These are phyloP conservation scores for Colletotrichum navitas DNA, from an alignment of 2,329 filamentous ascomycete species.

Conservation along the genomic window DNA sequence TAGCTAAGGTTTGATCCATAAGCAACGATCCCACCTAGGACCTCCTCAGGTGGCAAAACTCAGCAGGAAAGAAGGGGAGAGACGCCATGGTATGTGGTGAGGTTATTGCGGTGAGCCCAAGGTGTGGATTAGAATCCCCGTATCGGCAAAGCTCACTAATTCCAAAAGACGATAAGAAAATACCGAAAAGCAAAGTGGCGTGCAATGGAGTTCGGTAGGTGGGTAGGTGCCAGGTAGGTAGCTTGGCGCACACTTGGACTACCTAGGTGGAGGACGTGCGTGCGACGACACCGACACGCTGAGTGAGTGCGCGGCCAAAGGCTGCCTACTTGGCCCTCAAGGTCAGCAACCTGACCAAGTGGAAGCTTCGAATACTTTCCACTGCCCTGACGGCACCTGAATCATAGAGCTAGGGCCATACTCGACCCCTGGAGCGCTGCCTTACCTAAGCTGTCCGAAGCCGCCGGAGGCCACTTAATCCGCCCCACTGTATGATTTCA, in stretches of 20 bases:
- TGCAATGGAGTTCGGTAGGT: neutral
- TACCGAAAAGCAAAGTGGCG: slow-evolving; percentile 28
- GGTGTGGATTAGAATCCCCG: slow-evolving; percentile 23
- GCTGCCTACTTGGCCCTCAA: slow-evolving; percentile 38
- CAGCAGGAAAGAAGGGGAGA: neutral
- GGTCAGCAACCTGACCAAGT: slow-evolving; percentile 39
- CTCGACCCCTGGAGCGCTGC: slow-evolving; percentile 16
- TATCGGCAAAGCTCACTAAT: slow-evolving; percentile 39
- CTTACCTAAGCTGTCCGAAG: slow-evolving; percentile 40
- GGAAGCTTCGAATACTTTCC: slow-evolving; percentile 43
- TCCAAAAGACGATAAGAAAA: slow-evolving; percentile 32
- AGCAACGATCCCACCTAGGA: too few relatives aligned
- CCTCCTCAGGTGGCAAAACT: neutral
- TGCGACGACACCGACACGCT: slow-evolving; percentile 26
- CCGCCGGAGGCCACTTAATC: slow-evolving; percentile 42
- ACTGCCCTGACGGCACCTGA: slow-evolving; percentile 38
- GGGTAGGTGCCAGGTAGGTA: neutral
- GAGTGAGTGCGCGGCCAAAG: slow-evolving; percentile 37
- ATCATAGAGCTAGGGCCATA: slow-evolving; percentile 42
- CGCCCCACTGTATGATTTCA: slow-evolving; percentile 43
- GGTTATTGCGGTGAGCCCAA: slow-evolving; percentile 22
- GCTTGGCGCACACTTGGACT: neutral
- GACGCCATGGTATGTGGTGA: slow-evolving; percentile 3
- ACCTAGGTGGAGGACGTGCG: slow-evolving; percentile 23
- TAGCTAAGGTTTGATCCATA: neutral